phyloP scores from a whole-genome alignment of 2,329 filamentous ascomycete genomes.

The Colletotrichum tabaci region DNA sequence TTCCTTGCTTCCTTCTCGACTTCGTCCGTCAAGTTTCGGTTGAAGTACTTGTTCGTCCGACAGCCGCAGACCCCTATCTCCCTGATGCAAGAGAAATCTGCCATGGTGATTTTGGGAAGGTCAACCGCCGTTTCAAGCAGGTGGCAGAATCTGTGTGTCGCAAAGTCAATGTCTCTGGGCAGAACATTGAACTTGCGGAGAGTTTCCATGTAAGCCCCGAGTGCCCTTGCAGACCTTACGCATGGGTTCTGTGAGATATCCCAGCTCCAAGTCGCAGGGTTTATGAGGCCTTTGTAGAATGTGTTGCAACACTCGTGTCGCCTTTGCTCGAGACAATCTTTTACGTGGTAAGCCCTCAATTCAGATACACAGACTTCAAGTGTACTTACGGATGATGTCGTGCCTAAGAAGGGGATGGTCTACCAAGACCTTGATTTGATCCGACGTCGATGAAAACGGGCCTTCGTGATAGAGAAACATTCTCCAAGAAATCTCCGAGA shows the following conservation, averaged over 20 bases:
- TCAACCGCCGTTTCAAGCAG: conserved; percentile 31
- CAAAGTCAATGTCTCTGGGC: conserved; percentile 41
- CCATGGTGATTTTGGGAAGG: conserved; percentile 35
- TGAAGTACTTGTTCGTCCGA: conserved; percentile 27
- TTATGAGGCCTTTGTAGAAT: conserved; percentile 38
- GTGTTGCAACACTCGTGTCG: conserved; percentile 39
- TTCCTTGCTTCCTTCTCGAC: conserved; percentile 31
- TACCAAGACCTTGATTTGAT: conserved; percentile 30
- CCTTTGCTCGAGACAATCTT: conserved; percentile 36
- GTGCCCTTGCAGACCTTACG: conserved; percentile 33
- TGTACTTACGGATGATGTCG: conserved; percentile 37
- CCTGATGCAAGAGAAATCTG: conserved; percentile 24
- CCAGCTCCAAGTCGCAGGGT: conserved; percentile 35
- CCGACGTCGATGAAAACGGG: conserved; percentile 32
- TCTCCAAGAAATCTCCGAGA: conserved; percentile 41
- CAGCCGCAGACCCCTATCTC: conserved; percentile 28
- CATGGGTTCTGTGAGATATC: conserved; percentile 29
- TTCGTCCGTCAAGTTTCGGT: conserved; percentile 17
- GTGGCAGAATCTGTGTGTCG: conserved; percentile 39
- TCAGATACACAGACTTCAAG: background rate
- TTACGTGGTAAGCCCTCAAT: background rate
- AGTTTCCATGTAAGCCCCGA: conserved; percentile 38
- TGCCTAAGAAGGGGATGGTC: conserved; percentile 42
- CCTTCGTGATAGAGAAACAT: conserved; percentile 42
- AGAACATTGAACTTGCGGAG: conserved; percentile 36